A percentile compares a stretch with the other conserved stretches of the same genome.
These are phyloP conservation scores for Phytophthora sp. DNA, from an alignment of 352 stramenopile species.

Conservation along the genomic window DNA sequence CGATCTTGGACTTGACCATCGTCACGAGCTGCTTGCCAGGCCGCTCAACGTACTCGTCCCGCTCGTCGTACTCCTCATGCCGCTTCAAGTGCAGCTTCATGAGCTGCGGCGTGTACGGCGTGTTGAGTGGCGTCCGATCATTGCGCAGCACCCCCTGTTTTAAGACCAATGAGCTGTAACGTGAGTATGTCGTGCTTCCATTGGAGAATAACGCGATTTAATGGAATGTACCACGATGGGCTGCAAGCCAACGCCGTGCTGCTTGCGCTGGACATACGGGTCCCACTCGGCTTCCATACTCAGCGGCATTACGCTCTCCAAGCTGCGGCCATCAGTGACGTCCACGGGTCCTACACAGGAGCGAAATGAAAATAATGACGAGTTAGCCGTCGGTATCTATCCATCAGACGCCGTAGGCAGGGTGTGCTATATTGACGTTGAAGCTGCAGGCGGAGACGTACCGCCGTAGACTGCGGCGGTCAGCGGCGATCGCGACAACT, in stretches of 20 bases:
- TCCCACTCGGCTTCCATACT: slow-evolving; percentile 59
- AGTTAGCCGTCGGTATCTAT: slow-evolving; percentile 24
- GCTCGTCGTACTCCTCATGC: slow-evolving; percentile 63
- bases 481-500: slow-evolving; percentile 19
- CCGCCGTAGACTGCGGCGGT: slow-evolving; percentile 26
- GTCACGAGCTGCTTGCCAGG: slow-evolving; percentile 43
- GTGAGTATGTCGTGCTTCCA: slow-evolving; percentile 10
- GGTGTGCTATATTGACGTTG: slow-evolving; percentile 25
- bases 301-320: slow-evolving; percentile 44
- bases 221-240: slow-evolving; percentile 42
- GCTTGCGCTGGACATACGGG: slow-evolving; percentile 57
- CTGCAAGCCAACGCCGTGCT: slow-evolving; percentile 50
- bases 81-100: slow-evolving; percentile 78
- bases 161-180: neutral
- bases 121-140: slow-evolving; percentile 81
- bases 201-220: slow-evolving; percentile 3
- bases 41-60: slow-evolving; percentile 34
- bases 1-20: slow-evolving; percentile 55
- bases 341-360: slow-evolving; percentile 23
- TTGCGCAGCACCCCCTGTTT: slow-evolving; percentile 66
- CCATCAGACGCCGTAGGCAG: too few relatives aligned
- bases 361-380: neutral
- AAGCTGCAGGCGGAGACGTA: slow-evolving; percentile 33
- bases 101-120: slow-evolving; percentile 85
- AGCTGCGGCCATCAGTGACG: slow-evolving; percentile 28